These are phyloP conservation scores for Gossypium turneri DNA, from an alignment of 345 rosid genomes.

Conservation along the genomic window DNA sequence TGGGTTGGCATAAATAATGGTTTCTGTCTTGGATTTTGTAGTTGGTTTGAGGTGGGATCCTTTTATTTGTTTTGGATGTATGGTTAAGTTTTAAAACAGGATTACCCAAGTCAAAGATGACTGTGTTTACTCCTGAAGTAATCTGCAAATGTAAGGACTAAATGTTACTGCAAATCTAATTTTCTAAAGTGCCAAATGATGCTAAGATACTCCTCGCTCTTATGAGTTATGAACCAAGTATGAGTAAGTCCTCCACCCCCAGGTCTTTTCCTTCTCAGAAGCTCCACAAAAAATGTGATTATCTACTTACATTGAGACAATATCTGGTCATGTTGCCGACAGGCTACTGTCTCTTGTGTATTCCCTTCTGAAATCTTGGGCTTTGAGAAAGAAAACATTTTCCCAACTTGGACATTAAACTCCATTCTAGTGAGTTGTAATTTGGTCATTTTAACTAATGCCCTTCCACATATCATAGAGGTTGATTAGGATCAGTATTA, in stretches of 20 bases:
- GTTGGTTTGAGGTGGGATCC: background rate
- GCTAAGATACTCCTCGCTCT: background rate
- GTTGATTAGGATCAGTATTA: background rate
- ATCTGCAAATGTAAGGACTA: background rate
- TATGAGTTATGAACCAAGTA: background rate
- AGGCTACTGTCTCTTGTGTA: background rate
- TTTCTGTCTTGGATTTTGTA: background rate
- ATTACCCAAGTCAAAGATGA: background rate
- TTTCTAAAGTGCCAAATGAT: background rate
- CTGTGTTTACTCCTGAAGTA: slow-evolving; percentile 3
- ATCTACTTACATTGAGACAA: background rate
- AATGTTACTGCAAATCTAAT: background rate
- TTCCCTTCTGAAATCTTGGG: background rate
- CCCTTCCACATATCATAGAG: background rate
- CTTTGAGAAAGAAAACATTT: background rate
- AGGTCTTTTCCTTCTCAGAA: background rate
- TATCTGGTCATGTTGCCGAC: background rate
- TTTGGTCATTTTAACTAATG: background rate
- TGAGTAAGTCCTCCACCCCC: background rate
- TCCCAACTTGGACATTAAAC: background rate
- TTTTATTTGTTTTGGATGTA: background rate
- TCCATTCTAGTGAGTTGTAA: background rate
- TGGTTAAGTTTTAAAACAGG: background rate
- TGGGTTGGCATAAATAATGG: background rate
- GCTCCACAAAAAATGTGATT: background rate